Evolutionary conservation across 2,329 filamentous ascomycete genomes (phyloP).

Genomic region (Colletotrichum liaoningense): DNA sequence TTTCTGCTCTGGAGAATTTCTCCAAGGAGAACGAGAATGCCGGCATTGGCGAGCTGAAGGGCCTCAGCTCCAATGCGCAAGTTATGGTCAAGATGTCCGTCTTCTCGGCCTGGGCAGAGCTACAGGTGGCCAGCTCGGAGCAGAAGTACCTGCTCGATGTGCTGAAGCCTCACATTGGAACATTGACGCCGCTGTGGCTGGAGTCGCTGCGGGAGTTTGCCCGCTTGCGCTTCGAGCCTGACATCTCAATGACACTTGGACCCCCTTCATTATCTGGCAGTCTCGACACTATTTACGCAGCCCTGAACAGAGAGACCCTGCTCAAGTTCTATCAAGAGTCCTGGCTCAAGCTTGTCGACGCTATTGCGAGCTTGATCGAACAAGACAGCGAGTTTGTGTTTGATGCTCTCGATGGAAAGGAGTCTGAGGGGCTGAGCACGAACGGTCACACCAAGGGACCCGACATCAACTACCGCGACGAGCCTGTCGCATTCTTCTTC

Average conservation of each 20-base stretch:
- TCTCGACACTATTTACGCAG: conserved; percentile 93
- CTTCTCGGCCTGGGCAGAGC: conserved; percentile 95
- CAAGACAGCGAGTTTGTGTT: conserved; percentile 99
- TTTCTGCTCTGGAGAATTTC: conserved; percentile 92
- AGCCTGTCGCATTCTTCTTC: conserved; percentile 98
- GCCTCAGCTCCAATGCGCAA: conserved; percentile 93
- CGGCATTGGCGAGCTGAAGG: conserved; percentile 91
- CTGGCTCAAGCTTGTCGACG: conserved; percentile 96
- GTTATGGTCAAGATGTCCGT: conserved; percentile 99
- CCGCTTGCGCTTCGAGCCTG: conserved; percentile 91
- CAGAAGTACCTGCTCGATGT: conserved; percentile 91
- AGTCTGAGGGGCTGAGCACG: conserved; percentile 58
- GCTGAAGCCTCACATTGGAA: conserved; percentile 89
- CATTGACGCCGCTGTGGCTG: conserved; percentile 92
- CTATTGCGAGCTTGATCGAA: conserved; percentile 96
- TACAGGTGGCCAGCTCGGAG: conserved; percentile 94
- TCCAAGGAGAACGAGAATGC: conserved; percentile 83
- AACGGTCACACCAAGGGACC: conserved; percentile 70
- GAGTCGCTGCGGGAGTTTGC: conserved; percentile 95
- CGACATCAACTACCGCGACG: conserved; percentile 97
- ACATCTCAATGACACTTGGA: conserved; percentile 91
- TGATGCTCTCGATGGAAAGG: conserved; percentile 92
- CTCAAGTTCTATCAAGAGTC: conserved; percentile 97
- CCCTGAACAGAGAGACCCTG: conserved; percentile 92
- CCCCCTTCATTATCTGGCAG: conserved; percentile 85